These are phyloP conservation scores for Mycena citricolor DNA, from an alignment of 1,284 basidiomycete species.

Conservation along the genomic window DNA sequence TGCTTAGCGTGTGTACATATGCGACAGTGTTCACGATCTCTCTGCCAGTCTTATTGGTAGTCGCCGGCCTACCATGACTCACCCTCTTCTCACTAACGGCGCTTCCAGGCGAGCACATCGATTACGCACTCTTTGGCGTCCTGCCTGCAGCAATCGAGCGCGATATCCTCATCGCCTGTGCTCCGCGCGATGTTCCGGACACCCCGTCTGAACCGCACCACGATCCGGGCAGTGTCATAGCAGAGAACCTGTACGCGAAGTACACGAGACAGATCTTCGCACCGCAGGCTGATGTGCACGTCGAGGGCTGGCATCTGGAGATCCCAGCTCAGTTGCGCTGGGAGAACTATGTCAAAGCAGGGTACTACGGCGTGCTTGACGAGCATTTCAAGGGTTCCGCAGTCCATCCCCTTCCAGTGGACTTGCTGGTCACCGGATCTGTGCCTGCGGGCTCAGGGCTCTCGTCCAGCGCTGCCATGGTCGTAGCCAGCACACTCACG, in stretches of 20 bases:
- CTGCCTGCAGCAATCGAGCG: slow-evolving; percentile 83
- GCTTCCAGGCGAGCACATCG: slow-evolving; percentile 81
- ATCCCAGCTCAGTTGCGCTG: slow-evolving; percentile 73
- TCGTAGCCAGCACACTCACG: slow-evolving; percentile 77
- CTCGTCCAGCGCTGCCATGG: slow-evolving; percentile 84
- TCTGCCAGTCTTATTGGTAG: slow-evolving; percentile 33
- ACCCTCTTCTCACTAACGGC: too few species aligned
- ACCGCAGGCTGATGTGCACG: slow-evolving; percentile 47
- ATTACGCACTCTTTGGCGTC: slow-evolving; percentile 80
- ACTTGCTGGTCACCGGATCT: slow-evolving; percentile 73
- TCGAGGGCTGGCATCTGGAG: slow-evolving; percentile 67
- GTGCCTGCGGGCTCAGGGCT: slow-evolving; percentile 83
- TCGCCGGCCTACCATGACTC: too few species aligned
- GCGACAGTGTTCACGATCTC: not conserved
- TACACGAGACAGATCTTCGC: slow-evolving; percentile 59
- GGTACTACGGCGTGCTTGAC: slow-evolving; percentile 76
- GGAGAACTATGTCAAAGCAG: slow-evolving; percentile 87
- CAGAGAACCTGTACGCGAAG: slow-evolving; percentile 65
- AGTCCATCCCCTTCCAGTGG: slow-evolving; percentile 52
- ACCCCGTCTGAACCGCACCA: slow-evolving; percentile 26
- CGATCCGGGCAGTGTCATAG: slow-evolving; percentile 51
- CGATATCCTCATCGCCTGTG: slow-evolving; percentile 83
- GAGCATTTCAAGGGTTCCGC: slow-evolving; percentile 50
- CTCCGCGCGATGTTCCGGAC: slow-evolving; percentile 39
- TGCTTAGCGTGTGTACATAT: not conserved